Evolutionary conservation across 176 grass and related monocot genomes (phyloP).

Genomic region (Dendrocalamus sinicus): DNA sequence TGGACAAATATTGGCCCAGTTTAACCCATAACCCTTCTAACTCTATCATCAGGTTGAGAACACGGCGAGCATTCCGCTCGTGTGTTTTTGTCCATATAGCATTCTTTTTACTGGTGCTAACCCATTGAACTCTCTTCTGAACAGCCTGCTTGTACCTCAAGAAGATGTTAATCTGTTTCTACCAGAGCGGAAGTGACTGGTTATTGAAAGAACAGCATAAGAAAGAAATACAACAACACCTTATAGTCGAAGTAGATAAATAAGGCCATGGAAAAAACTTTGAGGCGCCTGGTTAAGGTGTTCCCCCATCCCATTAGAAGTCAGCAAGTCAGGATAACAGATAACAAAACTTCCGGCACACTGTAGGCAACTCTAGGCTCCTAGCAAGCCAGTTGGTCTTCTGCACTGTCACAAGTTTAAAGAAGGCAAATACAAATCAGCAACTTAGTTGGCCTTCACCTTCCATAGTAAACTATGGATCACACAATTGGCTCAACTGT

Average conservation of each 20-base stretch:
- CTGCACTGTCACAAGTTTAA: constrained; percentile 46
- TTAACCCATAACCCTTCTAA: constrained; percentile 97
- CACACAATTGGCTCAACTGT: not conserved
- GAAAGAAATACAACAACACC: constrained; percentile 39
- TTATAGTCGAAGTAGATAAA: constrained; percentile 90
- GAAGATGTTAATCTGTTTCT: constrained; percentile 47
- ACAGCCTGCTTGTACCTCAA: constrained; percentile 63
- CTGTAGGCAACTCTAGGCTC: not conserved
- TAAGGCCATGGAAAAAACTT: constrained; percentile 74
- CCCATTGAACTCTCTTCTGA: constrained; percentile 86
- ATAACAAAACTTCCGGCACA: not conserved
- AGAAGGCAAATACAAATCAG: constrained; percentile 26
- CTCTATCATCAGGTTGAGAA: constrained; percentile 93
- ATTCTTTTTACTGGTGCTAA: constrained; percentile 61
- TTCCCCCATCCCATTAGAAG: constrained; percentile 86
- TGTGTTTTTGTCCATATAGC: constrained; percentile 81
- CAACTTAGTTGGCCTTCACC: not conserved
- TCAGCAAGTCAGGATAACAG: constrained; percentile 24
- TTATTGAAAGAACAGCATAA: constrained; percentile 31
- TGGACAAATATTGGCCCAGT: constrained; percentile 95
- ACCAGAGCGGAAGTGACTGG: not conserved
- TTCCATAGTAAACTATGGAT: constrained; percentile 13
- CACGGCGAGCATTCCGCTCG: constrained; percentile 77
- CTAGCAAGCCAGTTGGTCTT: constrained; percentile 4
- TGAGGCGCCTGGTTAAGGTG: constrained; percentile 68